phyloP scores from a whole-genome alignment of 2,329 filamentous ascomycete genomes.

The Aspergillus persii region DNA sequence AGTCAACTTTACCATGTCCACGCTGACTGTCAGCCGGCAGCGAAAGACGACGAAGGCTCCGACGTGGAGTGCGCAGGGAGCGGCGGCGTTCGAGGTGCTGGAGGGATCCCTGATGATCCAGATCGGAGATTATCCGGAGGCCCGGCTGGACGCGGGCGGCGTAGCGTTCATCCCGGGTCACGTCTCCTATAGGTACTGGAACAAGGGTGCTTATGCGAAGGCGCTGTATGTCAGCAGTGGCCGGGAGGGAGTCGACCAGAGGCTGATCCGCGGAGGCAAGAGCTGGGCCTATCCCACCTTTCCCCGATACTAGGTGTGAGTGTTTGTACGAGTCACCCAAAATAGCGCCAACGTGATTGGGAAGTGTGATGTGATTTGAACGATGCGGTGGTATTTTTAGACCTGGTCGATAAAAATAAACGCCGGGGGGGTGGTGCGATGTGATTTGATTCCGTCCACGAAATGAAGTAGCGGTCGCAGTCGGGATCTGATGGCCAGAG shows the following conservation, averaged over 20 bases:
- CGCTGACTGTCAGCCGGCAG: constrained; percentile 39
- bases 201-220: constrained; percentile 24
- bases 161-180: constrained; percentile 40
- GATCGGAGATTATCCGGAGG: constrained; percentile 29
- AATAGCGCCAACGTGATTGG: not conserved
- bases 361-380: not conserved
- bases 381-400: not conserved
- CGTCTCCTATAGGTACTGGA: constrained; percentile 36
- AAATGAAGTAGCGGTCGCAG: not conserved
- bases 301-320: constrained; percentile 10
- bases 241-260: constrained; percentile 18
- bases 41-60: constrained; percentile 22
- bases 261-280: constrained; percentile 16
- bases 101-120: constrained; percentile 37
- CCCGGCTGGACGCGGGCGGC: constrained; percentile 35
- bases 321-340: not conserved
- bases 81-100: constrained; percentile 40
- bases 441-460: not conserved
- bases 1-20: constrained; percentile 45
- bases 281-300: constrained; percentile 20
- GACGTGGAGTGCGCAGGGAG: constrained; percentile 26
- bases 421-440: not conserved
- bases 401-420: not conserved
- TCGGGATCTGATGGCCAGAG: not conserved
- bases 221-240: constrained; percentile 23